phyloP scores from a whole-genome alignment of 257 asterid genomes.

The Mitragyna speciosa region DNA sequence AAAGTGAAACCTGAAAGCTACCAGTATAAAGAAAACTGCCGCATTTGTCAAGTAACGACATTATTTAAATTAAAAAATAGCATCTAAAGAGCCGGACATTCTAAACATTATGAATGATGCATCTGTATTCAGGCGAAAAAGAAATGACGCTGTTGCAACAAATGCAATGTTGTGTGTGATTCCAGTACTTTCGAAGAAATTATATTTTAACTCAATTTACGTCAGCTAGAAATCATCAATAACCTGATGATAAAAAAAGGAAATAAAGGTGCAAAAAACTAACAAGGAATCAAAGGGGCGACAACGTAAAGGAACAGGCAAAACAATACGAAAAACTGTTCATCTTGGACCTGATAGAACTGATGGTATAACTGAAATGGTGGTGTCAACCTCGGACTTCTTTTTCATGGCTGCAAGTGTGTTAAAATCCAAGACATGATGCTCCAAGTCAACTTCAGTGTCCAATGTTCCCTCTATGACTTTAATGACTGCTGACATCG shows the following conservation, averaged over 20 bases:
- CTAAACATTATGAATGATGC: background rate
- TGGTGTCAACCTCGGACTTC: background rate
- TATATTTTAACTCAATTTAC: background rate
- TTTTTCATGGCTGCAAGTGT: too few relatives aligned
- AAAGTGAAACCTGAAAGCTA: background rate
- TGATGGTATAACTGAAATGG: background rate
- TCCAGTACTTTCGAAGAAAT: background rate
- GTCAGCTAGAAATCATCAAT: background rate
- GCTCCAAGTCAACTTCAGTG: background rate
- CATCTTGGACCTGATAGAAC: slow-evolving; percentile 1
- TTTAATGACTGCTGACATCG: background rate
- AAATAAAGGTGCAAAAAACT: too few relatives aligned
- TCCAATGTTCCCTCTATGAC: background rate
- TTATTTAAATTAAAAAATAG: too few relatives aligned
- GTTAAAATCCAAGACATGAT: background rate
- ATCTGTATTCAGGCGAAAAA: background rate
- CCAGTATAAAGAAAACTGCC: background rate
- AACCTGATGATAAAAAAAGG: background rate
- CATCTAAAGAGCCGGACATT: too few relatives aligned
- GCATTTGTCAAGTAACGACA: background rate
- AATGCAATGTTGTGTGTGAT: background rate
- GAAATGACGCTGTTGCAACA: background rate
- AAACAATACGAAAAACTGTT: background rate
- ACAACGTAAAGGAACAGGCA: background rate
- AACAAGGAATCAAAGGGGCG: background rate